A percentile compares a stretch with the other conserved stretches of the same genome.
These are phyloP conservation scores for Fraxinus anomala DNA, from an alignment of 257 asterid genomes.

Conservation along the genomic window DNA sequence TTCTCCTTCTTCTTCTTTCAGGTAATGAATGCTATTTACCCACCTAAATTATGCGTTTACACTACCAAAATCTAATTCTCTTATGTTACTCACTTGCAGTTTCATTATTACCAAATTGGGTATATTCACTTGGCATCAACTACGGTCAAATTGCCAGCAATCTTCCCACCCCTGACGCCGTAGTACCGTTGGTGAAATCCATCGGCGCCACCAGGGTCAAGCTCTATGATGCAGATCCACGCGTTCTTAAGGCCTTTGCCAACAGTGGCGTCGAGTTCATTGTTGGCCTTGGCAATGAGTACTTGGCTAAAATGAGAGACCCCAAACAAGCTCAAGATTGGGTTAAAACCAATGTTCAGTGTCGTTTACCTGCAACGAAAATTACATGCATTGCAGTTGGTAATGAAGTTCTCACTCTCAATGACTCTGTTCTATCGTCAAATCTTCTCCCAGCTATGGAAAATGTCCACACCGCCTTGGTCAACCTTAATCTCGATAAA, in stretches of 20 bases:
- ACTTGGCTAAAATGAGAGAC: slow-evolving; percentile 56
- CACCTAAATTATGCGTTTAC: not conserved
- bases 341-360: slow-evolving; percentile 65
- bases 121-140: slow-evolving; percentile 62
- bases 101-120: slow-evolving; percentile 32
- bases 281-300: slow-evolving; percentile 67
- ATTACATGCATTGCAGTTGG: slow-evolving; percentile 78
- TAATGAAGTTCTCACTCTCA: slow-evolving; percentile 68
- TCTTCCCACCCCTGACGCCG: slow-evolving; percentile 70
- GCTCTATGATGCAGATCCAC: slow-evolving; percentile 83
- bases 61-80: not conserved
- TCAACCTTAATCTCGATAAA: slow-evolving; percentile 51
- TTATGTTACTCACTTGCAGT: slow-evolving; percentile 18
- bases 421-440: slow-evolving; percentile 56
- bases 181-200: slow-evolving; percentile 67
- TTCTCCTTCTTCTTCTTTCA: slow-evolving; percentile 2
- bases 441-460: slow-evolving; percentile 82
- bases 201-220: slow-evolving; percentile 65
- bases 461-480: slow-evolving; percentile 59
- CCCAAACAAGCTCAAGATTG: slow-evolving; percentile 57
- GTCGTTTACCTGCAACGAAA: slow-evolving; percentile 68
- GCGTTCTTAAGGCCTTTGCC: slow-evolving; percentile 76
- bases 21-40: not conserved
- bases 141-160: slow-evolving; percentile 86
- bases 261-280: slow-evolving; percentile 76